These are phyloP conservation scores for Aspergillus clavatus DNA, from an alignment of 2,329 filamentous ascomycete species.

Conservation along the genomic window DNA sequence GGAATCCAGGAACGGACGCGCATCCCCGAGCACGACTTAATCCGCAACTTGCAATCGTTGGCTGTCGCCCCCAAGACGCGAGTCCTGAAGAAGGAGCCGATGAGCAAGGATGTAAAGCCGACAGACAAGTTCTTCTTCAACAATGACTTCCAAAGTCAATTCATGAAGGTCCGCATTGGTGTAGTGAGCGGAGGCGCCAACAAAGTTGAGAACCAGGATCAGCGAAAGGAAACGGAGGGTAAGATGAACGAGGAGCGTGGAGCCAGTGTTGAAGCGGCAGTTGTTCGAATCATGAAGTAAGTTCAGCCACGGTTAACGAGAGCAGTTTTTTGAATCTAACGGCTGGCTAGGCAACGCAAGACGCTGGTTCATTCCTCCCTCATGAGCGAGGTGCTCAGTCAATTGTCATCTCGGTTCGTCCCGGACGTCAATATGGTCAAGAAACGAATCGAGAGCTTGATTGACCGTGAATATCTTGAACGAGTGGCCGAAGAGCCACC, in stretches of 20 bases:
- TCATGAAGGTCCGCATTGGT: conserved; percentile 82
- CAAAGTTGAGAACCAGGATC: conserved; percentile 71
- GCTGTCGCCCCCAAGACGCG: conserved; percentile 78
- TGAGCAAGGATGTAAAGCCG: conserved; percentile 69
- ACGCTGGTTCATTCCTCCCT: conserved; percentile 44
- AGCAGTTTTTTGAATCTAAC: too few species aligned
- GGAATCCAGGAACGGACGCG: conserved; percentile 80
- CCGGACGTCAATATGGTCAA: conserved; percentile 52
- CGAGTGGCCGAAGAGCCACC: conserved; percentile 41
- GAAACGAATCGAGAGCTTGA: conserved; percentile 49
- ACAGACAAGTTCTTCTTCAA: conserved; percentile 82
- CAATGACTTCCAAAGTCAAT: conserved; percentile 71
- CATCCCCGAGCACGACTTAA: conserved; percentile 69
- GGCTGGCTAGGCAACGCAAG: conserved; percentile 44
- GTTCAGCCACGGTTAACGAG: too few species aligned
- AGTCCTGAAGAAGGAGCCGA: conserved; percentile 74
- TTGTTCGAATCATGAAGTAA: conserved; percentile 53
- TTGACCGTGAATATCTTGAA: conserved; percentile 51
- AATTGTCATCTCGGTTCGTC: conserved; percentile 45
- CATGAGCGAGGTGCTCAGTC: conserved; percentile 48
- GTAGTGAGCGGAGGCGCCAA: conserved; percentile 71
- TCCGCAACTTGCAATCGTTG: conserved; percentile 73
- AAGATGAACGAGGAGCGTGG: conserved; percentile 48
- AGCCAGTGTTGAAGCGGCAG: conserved; percentile 48
- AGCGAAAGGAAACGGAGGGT: conserved; percentile 50